Base-by-base conservation (phyloP, 768 basidiomycete genomes). In the Tulasnella sp. region DNA sequence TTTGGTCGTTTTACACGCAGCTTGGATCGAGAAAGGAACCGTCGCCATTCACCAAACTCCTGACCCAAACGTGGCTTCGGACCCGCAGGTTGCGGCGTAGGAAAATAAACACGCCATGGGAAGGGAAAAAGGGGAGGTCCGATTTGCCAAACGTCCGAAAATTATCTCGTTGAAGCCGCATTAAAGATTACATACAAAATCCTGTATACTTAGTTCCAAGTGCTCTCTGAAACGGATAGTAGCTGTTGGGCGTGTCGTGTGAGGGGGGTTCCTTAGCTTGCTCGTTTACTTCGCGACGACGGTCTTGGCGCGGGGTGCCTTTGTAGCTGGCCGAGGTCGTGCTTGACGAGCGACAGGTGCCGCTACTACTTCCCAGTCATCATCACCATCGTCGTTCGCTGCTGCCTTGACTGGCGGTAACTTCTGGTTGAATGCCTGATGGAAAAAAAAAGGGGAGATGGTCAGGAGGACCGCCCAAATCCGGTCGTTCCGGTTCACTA, bases 1-100 rank as follows among this genome's bases (percentile, higher is more conserved):
- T 82, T 85, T 99, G 72, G 89, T 94, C 6, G 86, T 84, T 81
- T 87, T 92, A 80, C 97, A 99, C 84, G 85, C 86, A 5, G 84
- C 82, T 39, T 98, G 96, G 94, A 84, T 86, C 35, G 48, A 79
- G n/a, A 48, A 74, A 55, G 55, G 23, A 15, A 75, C 42, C 2
- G 46, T 51, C 6, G 70, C 70, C 18, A 35, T 70, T 5, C 29
- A 70, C 0, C 51, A 51, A n/a, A 51, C 51, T 51, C 51, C 51
- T 0, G 51, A 51, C 3, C 51, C 51, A 20, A 51, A 51, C 51
- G n/a, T n/a, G 23, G 23, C 6, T n/a, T n/a, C 51, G 51, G 51
- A n/a, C n/a, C 51, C 20, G 51, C 51, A 51, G n/a, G n/a, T n/a
- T 51, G 51, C 51, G 51, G 51, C 51, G n/a, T 51, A 51, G n/a